These are phyloP conservation scores for Hericium alpestre DNA, from an alignment of 768 basidiomycete genomes.

Conservation along the genomic window DNA sequence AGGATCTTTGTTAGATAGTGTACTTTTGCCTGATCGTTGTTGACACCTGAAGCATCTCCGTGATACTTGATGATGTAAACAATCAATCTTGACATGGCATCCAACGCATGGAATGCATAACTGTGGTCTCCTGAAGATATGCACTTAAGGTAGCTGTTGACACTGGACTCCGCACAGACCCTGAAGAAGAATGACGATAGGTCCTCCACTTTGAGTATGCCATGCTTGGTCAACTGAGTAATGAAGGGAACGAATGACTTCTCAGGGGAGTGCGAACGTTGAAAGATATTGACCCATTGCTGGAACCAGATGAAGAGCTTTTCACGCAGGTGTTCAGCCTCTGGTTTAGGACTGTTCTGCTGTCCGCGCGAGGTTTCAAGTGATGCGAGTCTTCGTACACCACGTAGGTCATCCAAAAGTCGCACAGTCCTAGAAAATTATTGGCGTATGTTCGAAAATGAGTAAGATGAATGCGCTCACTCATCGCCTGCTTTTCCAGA, in stretches of 20 bases:
- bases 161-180: slow-evolving; percentile 89
- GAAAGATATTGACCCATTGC: slow-evolving; percentile 94
- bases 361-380: slow-evolving; percentile 21
- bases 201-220: slow-evolving; percentile 92
- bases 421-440: slow-evolving; percentile 41
- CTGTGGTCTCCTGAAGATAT: slow-evolving; percentile 61
- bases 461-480: slow-evolving; percentile 16
- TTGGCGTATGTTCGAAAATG: slow-evolving; percentile 2
- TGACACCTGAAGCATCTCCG: slow-evolving; percentile 85
- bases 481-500: slow-evolving; percentile 75
- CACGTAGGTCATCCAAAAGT: slow-evolving; percentile 76
- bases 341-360: slow-evolving; percentile 50
- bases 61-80: slow-evolving; percentile 99
- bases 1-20: slow-evolving; percentile 95
- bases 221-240: slow-evolving; percentile 93
- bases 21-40: slow-evolving; percentile 91
- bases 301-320: slow-evolving; percentile 76
- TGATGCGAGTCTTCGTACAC: slow-evolving; percentile 42
- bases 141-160: slow-evolving; percentile 77
- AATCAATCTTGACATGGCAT: slow-evolving; percentile 90
- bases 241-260: slow-evolving; percentile 95
- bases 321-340: slow-evolving; percentile 65
- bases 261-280: slow-evolving; percentile 82
- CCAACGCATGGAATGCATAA: slow-evolving; percentile 83
- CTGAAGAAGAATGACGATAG: slow-evolving; percentile 97